Percentiles rank a stretch among this genome's conserved stretches.
These are phyloP conservation scores for Coemansia sp. DNA, from an alignment of 192 early-diverging fungal genomes.

Conservation along the genomic window DNA sequence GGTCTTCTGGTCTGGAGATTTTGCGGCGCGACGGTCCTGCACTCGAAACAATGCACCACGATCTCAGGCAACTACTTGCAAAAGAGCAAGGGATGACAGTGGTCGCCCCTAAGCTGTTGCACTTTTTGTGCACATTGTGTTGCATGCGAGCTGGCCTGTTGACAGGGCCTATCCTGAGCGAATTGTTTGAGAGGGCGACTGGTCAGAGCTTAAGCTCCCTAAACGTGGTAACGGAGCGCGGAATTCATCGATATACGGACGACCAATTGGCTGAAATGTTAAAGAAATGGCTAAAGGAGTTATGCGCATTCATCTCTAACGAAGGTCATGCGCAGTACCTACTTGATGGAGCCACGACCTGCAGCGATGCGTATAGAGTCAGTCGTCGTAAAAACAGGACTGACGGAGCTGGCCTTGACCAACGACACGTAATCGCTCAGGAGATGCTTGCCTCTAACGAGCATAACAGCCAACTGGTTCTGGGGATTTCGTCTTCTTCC, in stretches of 20 bases:
- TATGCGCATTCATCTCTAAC: conserved; percentile 8
- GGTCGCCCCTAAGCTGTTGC: conserved; percentile 26
- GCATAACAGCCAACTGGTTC: conserved; percentile 18
- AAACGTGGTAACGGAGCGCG: conserved; percentile 9
- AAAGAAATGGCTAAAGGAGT: conserved; percentile 10
- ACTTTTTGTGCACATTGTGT: conserved; percentile 16
- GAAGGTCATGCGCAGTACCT: not conserved
- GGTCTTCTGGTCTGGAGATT: not conserved
- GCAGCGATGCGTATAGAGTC: conserved; percentile 13
- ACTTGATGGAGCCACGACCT: conserved; percentile 20
- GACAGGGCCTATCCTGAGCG: not conserved
- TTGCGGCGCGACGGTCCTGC: conserved; percentile 14
- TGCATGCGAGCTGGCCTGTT: conserved; percentile 2
- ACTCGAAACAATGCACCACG: not conserved
- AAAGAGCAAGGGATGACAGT: not conserved
- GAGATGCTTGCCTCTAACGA: conserved; percentile 20
- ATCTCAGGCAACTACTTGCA: too few species aligned
- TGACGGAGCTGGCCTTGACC: not conserved
- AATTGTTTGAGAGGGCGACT: conserved; percentile 19
- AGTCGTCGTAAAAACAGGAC: not conserved
- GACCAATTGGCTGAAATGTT: conserved; percentile 10
- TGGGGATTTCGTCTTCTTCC: conserved; percentile 30
- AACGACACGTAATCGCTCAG: conserved; percentile 4
- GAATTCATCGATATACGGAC: not conserved
- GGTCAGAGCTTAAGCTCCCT: not conserved